Base-by-base conservation (phyloP, 352 stramenopile genomes). In the Globisporangium spinosum region DNA sequence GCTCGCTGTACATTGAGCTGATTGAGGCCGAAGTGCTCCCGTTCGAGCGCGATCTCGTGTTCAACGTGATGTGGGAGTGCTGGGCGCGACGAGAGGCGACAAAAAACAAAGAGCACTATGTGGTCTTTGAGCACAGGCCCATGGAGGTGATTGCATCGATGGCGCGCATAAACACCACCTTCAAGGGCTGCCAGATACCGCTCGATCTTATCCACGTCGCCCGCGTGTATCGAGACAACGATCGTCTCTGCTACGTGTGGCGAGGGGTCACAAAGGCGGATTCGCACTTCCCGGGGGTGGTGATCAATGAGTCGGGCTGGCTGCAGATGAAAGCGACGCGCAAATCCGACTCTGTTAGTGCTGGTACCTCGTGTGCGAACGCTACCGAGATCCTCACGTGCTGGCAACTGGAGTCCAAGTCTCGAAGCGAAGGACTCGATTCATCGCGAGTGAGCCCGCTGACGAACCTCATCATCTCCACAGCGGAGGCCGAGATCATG, bases 361-460 rank as follows among this genome's bases (percentile, higher is more conserved):
- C 34, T 38, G 34, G 34, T 38, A 10, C 34, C 34, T 38, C 34
- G 5, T 7, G 34, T 38, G 34, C 4, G 34, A 38, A 7, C 34
- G 34, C 34, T 2, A 38, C 34, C 34, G 34, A 45, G 27, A 47
- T 65, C 40, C 29, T 65, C 17, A 35, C 45, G 9, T 49, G 45
- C 60, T 58, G 43, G 43, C 60, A 65, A 1, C n/a, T 65, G 4
- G 40, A 55, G 29, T 58, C 45, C 60, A 65, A 57, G 59, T n/a
- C 43, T 8, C 1, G 25, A 12, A 5, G 27, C 3, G 51, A 3
- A 9, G 34, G 20, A 1, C 4, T 5, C 20, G 58, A 29, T 2
- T 10, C 34, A 38, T 15, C n/a, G 0, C 35, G 58, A 35, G 58
- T 35, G 34, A 29, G 58, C 40, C 51, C 51, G 12, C 51, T 58